A percentile compares a stretch with the other conserved stretches of the same genome.
phyloP scores from a whole-genome alignment of 2,329 filamentous ascomycete genomes.

The Colletotrichum sp. region DNA sequence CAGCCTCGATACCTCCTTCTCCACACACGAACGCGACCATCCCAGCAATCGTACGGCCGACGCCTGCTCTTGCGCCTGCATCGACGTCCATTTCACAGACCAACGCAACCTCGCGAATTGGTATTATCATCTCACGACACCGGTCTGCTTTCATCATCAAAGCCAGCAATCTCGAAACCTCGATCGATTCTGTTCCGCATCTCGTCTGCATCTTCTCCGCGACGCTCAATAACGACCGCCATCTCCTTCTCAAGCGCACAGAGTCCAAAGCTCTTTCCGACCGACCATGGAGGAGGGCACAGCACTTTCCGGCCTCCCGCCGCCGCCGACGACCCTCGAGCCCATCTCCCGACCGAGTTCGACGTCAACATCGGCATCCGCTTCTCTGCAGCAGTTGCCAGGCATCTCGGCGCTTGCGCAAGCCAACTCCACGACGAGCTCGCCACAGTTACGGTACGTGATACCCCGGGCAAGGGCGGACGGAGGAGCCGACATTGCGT shows the following conservation, averaged over 20 bases:
- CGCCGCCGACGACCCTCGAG: constrained; percentile 35
- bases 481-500: not conserved
- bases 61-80: not conserved
- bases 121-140: not conserved
- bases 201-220: not conserved
- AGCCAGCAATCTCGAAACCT: not conserved
- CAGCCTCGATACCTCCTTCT: not conserved
- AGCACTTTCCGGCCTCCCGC: constrained; percentile 8
- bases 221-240: not conserved
- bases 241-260: not conserved
- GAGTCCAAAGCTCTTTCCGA: not conserved
- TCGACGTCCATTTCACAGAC: not conserved
- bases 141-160: not conserved
- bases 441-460: constrained; percentile 53
- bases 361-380: constrained; percentile 41
- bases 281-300: constrained; percentile 51
- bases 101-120: not conserved
- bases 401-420: constrained; percentile 50
- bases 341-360: constrained; percentile 55
- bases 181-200: not conserved
- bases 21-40: not conserved
- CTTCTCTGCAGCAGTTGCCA: constrained; percentile 49
- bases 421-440: constrained; percentile 40
- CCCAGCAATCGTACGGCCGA: not conserved
- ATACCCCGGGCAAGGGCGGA: not conserved